Conservation (phyloP, 129 eudicot genomes). For the Arctium minus region DNA sequence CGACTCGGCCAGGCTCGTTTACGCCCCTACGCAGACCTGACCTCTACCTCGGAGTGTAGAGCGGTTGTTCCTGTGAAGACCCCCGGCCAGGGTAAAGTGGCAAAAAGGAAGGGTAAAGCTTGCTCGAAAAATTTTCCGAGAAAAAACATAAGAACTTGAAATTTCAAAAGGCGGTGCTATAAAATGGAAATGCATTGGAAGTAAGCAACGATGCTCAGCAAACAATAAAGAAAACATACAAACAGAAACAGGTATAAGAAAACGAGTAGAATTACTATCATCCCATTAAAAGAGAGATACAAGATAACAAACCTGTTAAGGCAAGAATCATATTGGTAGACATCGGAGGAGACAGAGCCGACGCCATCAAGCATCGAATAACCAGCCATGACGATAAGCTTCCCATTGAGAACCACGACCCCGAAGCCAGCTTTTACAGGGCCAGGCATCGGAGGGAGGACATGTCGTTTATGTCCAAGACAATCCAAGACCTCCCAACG, state of each 20-base stretch:
- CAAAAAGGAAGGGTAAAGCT: not conserved
- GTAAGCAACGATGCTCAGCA: not conserved
- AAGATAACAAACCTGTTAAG: conserved; percentile 68
- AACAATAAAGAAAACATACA: not conserved
- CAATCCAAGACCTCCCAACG: conserved; percentile 96
- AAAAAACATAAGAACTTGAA: not conserved
- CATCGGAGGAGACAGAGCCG: conserved; percentile 63
- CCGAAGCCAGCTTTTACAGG: conserved; percentile 66
- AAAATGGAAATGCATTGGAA: too few relatives aligned
- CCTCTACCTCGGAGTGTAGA: too few relatives aligned
- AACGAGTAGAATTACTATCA: not conserved
- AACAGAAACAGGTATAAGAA: not conserved
- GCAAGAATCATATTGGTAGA: conserved; percentile 89
- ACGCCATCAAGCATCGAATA: conserved; percentile 49
- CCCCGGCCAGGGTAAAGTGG: not conserved
- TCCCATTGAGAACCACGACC: conserved; percentile 76
- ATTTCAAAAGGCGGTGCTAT: too few relatives aligned
- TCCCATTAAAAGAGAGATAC: not conserved
- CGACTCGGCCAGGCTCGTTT: too few relatives aligned
- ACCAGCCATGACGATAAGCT: conserved; percentile 86
- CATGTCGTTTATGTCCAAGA: conserved; percentile 48
- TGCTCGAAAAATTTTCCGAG: not conserved
- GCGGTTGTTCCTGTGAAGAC: not conserved
- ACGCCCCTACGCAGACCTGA: too few relatives aligned
- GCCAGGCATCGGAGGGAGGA: conserved; percentile 76